Conservation (phyloP, 164 flowering plant species). For the Annona squamosa region DNA sequence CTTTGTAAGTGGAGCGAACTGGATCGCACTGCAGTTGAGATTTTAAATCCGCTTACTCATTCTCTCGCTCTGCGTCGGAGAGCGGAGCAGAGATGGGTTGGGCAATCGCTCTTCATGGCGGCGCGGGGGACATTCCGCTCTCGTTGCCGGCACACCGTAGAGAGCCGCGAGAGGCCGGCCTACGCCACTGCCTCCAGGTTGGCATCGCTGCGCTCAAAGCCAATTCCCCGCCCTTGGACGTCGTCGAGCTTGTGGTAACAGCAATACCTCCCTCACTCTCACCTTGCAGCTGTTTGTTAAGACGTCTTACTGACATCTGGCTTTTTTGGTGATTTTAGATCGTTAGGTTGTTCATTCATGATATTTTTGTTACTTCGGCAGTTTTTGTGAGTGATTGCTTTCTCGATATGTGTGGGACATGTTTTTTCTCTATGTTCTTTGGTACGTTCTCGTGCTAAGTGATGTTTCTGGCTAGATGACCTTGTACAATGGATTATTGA, state of each 20-base stretch:
- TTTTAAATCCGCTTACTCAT: no score
- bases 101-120: conserved; percentile 98
- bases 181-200: conserved; percentile 62
- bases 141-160: conserved; percentile 51
- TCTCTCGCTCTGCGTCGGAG: not conserved
- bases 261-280: not conserved
- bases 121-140: conserved; percentile 84
- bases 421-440: no score
- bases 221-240: conserved; percentile 50
- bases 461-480: no score
- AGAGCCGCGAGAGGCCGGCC: conserved; percentile 55
- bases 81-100: conserved; percentile 54
- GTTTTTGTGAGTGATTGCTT: no score
- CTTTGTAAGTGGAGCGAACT: no score
- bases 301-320: not conserved
- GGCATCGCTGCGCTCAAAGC: conserved; percentile 76
- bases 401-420: no score
- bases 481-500: no score
- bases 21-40: no score
- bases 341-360: no score
- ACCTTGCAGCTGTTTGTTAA: not conserved
- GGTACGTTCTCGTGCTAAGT: no score
- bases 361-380: no score
- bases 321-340: no score
- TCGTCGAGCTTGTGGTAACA: conserved; percentile 87